A percentile compares a stretch with the other conserved stretches of the same genome.
Evolutionary conservation across 2,329 filamentous ascomycete species (phyloP).

Genomic region (Aspergillus nomiae): DNA sequence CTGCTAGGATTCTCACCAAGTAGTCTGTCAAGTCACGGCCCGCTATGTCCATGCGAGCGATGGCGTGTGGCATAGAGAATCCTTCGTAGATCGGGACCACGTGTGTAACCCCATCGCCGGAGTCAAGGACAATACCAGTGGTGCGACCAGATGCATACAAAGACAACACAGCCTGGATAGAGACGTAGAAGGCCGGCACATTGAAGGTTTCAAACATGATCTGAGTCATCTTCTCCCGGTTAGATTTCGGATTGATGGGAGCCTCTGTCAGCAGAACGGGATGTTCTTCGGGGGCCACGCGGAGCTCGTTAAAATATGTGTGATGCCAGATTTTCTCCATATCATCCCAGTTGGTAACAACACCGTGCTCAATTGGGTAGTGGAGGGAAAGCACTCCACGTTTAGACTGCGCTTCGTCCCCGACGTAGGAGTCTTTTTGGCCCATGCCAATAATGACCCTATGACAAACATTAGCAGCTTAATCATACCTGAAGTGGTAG

Average conservation of each 20-base stretch:
- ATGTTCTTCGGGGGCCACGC: constrained; percentile 99
- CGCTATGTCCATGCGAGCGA: constrained; percentile 99
- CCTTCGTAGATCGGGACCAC: constrained; percentile 99
- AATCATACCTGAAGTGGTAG: too few species aligned
- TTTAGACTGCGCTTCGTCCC: constrained; percentile 99
- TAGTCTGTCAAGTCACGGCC: constrained; percentile 99
- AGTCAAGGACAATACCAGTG: constrained; percentile 99
- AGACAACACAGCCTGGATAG: constrained; percentile 98
- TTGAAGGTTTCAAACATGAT: constrained; percentile 99
- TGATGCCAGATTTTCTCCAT: constrained; percentile 99
- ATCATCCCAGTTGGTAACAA: constrained; percentile 99
- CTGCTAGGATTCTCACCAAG: constrained; percentile 99
- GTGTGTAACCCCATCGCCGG: constrained; percentile 99
- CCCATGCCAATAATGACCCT: constrained; percentile 99
- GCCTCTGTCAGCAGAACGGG: constrained; percentile 98
- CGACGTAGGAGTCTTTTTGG: constrained; percentile 99
- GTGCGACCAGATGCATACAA: constrained; percentile 99
- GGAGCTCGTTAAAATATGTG: constrained; percentile 99
- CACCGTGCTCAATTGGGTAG: constrained; percentile 99
- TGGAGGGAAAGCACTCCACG: constrained; percentile 99
- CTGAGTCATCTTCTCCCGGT: constrained; percentile 99
- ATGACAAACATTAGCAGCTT: constrained; percentile 21
- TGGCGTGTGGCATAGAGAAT: constrained; percentile 99
- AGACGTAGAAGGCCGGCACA: constrained; percentile 99
- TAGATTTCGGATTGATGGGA: constrained; percentile 99